A percentile compares a stretch with the other conserved stretches of the same genome.
These are phyloP conservation scores for Boletus rubescentipes DNA, from an alignment of 768 basidiomycete species.

Conservation along the genomic window DNA sequence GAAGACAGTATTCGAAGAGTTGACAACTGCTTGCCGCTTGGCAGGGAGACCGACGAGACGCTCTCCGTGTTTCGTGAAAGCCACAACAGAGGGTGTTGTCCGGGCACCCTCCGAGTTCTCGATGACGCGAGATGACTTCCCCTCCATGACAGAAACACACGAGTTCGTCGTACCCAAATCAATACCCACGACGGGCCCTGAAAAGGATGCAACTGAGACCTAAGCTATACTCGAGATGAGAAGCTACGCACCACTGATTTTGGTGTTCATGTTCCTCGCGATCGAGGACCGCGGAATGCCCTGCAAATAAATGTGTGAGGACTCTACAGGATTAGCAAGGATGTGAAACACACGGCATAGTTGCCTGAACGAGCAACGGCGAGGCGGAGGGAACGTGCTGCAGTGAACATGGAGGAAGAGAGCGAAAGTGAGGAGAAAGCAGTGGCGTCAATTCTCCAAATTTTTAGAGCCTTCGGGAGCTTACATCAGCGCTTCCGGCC, in stretches of 20 bases:
- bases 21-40: constrained; percentile 96
- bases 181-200: constrained; percentile 92
- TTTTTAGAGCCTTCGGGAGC: constrained; percentile 41
- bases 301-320: constrained; percentile 34
- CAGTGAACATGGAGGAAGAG: constrained; percentile 68
- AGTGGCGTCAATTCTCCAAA: constrained; percentile 41
- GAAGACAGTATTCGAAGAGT: constrained; percentile 90
- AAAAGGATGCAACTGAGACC: background rate
- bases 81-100: constrained; percentile 97
- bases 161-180: constrained; percentile 95
- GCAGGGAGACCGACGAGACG: constrained; percentile 95
- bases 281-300: constrained; percentile 69
- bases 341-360: constrained; percentile 53
- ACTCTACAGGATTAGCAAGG: background rate
- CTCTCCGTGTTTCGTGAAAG: constrained; percentile 98
- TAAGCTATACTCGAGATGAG: background rate
- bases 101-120: constrained; percentile 98
- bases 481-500: constrained; percentile 23
- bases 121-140: constrained; percentile 89
- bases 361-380: constrained; percentile 58
- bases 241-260: constrained; percentile 70
- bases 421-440: constrained; percentile 32
- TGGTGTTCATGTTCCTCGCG: constrained; percentile 93
- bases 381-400: constrained; percentile 61
- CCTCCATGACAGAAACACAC: constrained; percentile 94